These are phyloP conservation scores for Microcyclospora pomicola DNA, from an alignment of 2,329 filamentous ascomycete species.

Conservation along the genomic window DNA sequence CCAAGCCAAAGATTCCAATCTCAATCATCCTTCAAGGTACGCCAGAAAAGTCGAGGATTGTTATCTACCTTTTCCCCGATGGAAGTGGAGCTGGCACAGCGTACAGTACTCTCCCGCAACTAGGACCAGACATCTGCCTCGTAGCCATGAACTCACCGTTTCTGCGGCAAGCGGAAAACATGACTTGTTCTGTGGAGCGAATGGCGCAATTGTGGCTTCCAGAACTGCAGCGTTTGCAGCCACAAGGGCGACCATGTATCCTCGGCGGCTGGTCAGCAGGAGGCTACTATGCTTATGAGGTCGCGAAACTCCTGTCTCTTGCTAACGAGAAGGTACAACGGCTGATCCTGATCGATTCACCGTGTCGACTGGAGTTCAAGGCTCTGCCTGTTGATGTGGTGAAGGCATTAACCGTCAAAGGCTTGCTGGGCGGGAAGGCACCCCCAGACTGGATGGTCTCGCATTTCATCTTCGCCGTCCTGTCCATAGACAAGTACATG, in stretches of 20 bases:
- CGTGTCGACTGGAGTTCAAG: constrained; percentile 14
- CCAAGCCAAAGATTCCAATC: constrained; percentile 19
- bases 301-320: constrained; percentile 12
- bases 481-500: constrained; percentile 17
- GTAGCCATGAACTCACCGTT: constrained; percentile 26
- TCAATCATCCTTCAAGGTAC: constrained; percentile 14
- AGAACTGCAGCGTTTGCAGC: constrained; percentile 30
- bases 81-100: constrained; percentile 34
- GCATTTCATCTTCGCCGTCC: constrained; percentile 18
- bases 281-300: constrained; percentile 50
- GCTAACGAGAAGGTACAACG: constrained; percentile 15
- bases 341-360: constrained; percentile 19
- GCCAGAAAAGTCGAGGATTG: constrained; percentile 6
- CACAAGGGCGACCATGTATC: constrained; percentile 42
- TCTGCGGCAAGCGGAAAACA: constrained; percentile 14
- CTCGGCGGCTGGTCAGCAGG: constrained; percentile 66
- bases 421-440: constrained; percentile 16
- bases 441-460: constrained; percentile 19
- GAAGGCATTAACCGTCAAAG: constrained; percentile 13
- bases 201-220: constrained; percentile 16
- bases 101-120: constrained; percentile 25
- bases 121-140: constrained; percentile 36
- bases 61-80: constrained; percentile 30
- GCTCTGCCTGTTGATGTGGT: constrained; percentile 16
- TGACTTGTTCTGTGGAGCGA: constrained; percentile 17